phyloP scores from a whole-genome alignment of 2,329 filamentous ascomycete genomes.

The Penicillium olsonii region DNA sequence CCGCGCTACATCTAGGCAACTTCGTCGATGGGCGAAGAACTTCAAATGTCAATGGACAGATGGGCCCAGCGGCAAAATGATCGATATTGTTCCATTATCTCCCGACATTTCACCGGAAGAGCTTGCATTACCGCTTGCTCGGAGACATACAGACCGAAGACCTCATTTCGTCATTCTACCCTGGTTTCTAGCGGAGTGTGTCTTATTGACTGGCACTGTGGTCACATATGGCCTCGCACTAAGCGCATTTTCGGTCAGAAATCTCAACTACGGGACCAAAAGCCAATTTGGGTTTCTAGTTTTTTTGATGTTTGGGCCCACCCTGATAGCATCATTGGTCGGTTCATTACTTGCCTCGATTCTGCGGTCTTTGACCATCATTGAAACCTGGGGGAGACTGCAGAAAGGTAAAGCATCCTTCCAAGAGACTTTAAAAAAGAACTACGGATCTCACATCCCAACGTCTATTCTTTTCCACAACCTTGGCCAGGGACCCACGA shows the following conservation, averaged over 20 bases:
- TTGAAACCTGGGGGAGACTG: background rate
- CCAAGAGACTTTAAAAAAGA: background rate
- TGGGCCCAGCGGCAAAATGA: slow-evolving; percentile 1
- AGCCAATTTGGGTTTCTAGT: background rate
- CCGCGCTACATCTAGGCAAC: slow-evolving; percentile 16
- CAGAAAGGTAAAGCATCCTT: background rate
- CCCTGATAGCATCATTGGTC: background rate
- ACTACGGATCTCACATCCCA: background rate
- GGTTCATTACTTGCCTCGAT: background rate
- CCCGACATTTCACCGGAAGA: background rate
- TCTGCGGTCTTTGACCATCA: background rate
- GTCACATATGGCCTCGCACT: background rate
- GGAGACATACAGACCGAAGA: background rate
- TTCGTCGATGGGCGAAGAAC: slow-evolving; percentile 17
- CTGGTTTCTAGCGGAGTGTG: background rate
- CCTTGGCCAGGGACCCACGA: slow-evolving; percentile 2
- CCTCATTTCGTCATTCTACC: background rate
- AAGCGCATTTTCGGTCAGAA: background rate
- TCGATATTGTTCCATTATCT: slow-evolving; percentile 9
- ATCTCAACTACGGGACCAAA: background rate
- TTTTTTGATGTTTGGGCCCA: background rate
- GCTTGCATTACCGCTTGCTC: background rate
- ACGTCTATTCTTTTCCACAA: background rate
- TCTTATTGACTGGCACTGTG: background rate
- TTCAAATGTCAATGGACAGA: slow-evolving; percentile 18